phyloP scores from a whole-genome alignment of 2,329 filamentous ascomycete genomes.

The Diaporthe vexans region DNA sequence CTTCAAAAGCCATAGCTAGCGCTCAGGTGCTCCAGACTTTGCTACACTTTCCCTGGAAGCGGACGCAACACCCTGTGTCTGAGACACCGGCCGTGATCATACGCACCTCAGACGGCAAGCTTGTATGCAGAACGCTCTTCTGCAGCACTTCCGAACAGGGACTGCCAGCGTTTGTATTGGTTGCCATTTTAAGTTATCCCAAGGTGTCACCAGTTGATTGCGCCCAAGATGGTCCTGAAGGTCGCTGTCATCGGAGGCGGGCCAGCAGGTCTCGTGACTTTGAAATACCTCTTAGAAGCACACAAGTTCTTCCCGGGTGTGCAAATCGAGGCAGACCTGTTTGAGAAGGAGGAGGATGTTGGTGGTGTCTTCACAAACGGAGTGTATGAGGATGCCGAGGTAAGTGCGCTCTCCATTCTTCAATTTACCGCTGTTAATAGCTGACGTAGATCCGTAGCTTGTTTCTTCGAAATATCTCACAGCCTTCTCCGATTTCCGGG shows the following conservation, averaged over 20 bases:
- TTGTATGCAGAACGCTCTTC: background rate
- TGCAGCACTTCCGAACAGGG: background rate
- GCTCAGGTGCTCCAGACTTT: background rate
- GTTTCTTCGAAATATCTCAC: slow-evolving; percentile 62
- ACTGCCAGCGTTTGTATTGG: too few species aligned
- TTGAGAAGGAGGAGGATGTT: slow-evolving; percentile 56
- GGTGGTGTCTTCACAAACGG: slow-evolving; percentile 60
- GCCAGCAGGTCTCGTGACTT: slow-evolving; percentile 54
- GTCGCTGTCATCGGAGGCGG: slow-evolving; percentile 56
- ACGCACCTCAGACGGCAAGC: background rate
- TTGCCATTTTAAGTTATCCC: background rate
- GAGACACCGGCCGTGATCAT: slow-evolving; percentile 8
- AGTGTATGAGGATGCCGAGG: slow-evolving; percentile 60
- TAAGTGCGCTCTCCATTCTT: slow-evolving; percentile 20
- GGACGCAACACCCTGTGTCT: slow-evolving; percentile 8
- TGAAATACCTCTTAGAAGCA: slow-evolving; percentile 54
- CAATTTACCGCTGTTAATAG: background rate
- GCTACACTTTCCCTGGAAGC: background rate
- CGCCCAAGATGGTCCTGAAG: slow-evolving; percentile 12
- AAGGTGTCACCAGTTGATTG: background rate
- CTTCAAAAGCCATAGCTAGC: too few species aligned
- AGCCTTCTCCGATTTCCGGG: slow-evolving; percentile 60
- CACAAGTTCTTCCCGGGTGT: slow-evolving; percentile 48
- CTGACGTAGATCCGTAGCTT: slow-evolving; percentile 44
- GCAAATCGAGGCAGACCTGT: slow-evolving; percentile 57